Evolutionary conservation across 1,139 yeast species (phyloP), one percentile per base, ranked within the genome.

Genomic region (Kurtzmaniella natalensis): DNA sequence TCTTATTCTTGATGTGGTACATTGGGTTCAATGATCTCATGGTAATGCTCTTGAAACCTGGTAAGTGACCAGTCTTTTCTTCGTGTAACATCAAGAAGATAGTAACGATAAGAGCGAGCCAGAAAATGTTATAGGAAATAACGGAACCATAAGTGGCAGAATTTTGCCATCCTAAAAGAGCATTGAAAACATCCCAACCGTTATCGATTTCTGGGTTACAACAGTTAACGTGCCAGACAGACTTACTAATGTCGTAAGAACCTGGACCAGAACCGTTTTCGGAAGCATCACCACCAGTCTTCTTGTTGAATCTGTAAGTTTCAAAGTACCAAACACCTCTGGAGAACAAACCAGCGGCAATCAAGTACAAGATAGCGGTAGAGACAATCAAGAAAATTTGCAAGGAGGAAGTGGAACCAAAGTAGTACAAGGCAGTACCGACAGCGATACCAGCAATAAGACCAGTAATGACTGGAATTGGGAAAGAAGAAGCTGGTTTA

Each of bases 161-260:
- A 60, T 86, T 86, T 64, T 85, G 94, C 95, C 95, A 86, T 45
- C 95, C 95, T 36, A 86, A 63, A 36, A 85, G 59, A 9, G 94
- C 83, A 51, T 86, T 87, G 72, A 88, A 87, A 41, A 88, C 77
- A 76, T 84, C 94, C 95, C 95, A 88, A 64, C 94, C 94, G 41
- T 85, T 81, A 55, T 87, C 95, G 32, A 70, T 70, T 59, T 81
- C 85, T 24, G 95, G 94, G 62, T 86, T 87, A 65, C 96, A 88
- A 64, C 96, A 88, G 69, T 88, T 87, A 42, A 88, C 89, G 59
- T 88, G 96, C 87, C 95, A 88, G 13, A 88, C 95, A 7, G 86
- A 63, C 50, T 74, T 71, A 37, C 68, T 51, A 46, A 87, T 76
- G 57, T 88, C 81, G 58, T 88, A 88, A 28, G 95, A 80, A 52